Conservation (phyloP, 2,329 filamentous ascomycete genomes). For the Fusarium xyrophilum region DNA sequence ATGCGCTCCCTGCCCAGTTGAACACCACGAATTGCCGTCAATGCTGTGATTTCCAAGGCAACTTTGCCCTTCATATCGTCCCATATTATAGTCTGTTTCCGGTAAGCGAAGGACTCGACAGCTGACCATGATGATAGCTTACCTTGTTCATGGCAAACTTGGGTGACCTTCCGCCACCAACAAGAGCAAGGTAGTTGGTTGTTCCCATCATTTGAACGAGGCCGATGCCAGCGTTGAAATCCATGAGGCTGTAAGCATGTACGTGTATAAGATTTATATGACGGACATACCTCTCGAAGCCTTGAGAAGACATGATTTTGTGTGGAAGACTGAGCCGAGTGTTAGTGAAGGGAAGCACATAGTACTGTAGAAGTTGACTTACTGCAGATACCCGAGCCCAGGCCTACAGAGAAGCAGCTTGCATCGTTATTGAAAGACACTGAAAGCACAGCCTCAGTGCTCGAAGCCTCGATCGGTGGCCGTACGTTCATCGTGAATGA, state of each 20-base stretch:
- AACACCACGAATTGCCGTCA: constrained; percentile 80
- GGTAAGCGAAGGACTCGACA: background rate
- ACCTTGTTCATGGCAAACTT: constrained; percentile 90
- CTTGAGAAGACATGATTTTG: constrained; percentile 74
- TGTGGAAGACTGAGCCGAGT: constrained; percentile 67
- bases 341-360: constrained; percentile 18
- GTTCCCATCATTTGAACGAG: constrained; percentile 86
- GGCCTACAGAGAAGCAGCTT: constrained; percentile 84
- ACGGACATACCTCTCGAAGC: constrained; percentile 54
- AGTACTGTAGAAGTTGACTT: constrained; percentile 45
- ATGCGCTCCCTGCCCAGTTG: constrained; percentile 78
- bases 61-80: constrained; percentile 79
- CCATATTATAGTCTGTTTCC: constrained; percentile 80
- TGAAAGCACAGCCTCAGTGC: constrained; percentile 77
- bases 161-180: constrained; percentile 84
- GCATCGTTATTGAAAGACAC: constrained; percentile 85
- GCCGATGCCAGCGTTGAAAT: constrained; percentile 83
- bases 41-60: constrained; percentile 79
- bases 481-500: constrained; percentile 79
- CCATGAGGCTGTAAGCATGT: constrained; percentile 48
- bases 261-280: background rate
- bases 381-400: constrained; percentile 88
- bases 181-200: constrained; percentile 85
- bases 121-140: background rate
- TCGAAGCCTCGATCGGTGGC: constrained; percentile 79